Evolutionary conservation across 108 stramenopile genomes (phyloP).

Genomic region (Fragilariopsis cylindrus): DNA sequence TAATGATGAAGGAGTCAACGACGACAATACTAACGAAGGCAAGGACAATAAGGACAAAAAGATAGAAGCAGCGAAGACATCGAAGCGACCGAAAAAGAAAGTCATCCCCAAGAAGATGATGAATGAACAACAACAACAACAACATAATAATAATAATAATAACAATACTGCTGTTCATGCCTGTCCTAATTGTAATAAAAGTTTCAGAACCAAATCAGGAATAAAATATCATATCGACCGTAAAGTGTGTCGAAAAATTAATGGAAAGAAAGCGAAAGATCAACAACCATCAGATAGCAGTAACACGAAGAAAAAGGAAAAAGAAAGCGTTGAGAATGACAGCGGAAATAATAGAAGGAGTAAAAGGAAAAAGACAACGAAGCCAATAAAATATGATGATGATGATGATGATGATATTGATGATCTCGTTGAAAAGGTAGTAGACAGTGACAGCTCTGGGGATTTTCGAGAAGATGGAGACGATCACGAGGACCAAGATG

Average conservation of each 20-base stretch:
- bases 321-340: not conserved
- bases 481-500: not conserved
- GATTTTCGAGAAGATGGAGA: not conserved
- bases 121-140: not conserved
- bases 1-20: conserved; percentile 5
- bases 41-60: not conserved
- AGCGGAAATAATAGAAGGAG: not conserved
- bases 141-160: not conserved
- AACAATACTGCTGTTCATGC: not conserved
- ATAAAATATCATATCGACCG: conserved; percentile 45
- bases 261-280: not conserved
- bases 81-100: not conserved
- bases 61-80: not conserved
- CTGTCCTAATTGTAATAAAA: conserved; percentile 56
- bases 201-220: conserved; percentile 26
- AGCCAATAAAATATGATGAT: conserved; percentile 11
- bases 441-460: not conserved
- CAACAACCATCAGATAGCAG: not conserved
- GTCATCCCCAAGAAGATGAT: not conserved
- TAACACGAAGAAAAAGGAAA: not conserved
- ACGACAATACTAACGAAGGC: not conserved
- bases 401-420: not conserved
- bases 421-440: not conserved
- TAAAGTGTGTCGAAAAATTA: conserved; percentile 28
- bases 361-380: conserved; percentile 9